Evolutionary conservation across 352 stramenopile species (phyloP).

Genomic region (Globisporangium rhizosaccharum): DNA sequence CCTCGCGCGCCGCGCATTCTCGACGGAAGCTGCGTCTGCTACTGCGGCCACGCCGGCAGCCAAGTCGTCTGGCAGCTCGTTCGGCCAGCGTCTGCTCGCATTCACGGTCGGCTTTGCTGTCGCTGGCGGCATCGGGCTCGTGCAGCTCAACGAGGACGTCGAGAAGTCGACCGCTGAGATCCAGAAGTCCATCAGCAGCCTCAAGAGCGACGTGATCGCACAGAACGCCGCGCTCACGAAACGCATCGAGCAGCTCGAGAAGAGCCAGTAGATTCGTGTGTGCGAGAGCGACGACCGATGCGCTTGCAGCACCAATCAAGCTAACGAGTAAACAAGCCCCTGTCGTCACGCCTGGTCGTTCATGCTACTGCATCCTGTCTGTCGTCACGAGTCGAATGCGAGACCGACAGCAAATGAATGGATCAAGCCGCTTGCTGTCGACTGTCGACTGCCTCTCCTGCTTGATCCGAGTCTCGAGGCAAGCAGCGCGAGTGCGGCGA

Average conservation of each 20-base stretch:
- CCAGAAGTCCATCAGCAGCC: slow-evolving; percentile 47
- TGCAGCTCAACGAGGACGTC: slow-evolving; percentile 68
- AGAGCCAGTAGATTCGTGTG: slow-evolving; percentile 35
- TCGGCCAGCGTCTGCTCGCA: slow-evolving; percentile 62
- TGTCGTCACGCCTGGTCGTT: too few species aligned
- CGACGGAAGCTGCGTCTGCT: slow-evolving; percentile 29
- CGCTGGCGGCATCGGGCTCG: slow-evolving; percentile 57
- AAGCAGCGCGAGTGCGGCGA: too few species aligned
- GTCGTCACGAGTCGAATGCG: too few species aligned
- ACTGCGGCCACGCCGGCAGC: slow-evolving; percentile 12
- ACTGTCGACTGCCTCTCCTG: too few species aligned
- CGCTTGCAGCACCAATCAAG: not conserved
- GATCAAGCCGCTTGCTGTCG: too few species aligned
- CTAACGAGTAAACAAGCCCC: too few species aligned
- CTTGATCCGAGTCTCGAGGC: too few species aligned
- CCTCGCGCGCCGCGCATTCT: slow-evolving; percentile 35
- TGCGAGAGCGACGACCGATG: not conserved
- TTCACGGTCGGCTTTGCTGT: slow-evolving; percentile 67
- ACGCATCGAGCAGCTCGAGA: slow-evolving; percentile 71
- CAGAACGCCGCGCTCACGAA: slow-evolving; percentile 68
- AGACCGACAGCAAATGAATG: too few species aligned
- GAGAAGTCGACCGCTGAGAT: slow-evolving; percentile 68
- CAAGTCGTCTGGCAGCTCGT: slow-evolving; percentile 47
- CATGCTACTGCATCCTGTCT: too few species aligned
- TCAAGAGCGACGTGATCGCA: slow-evolving; percentile 67